Percentiles rank a stretch among this genome's conserved stretches.
Conservation (phyloP, 768 basidiomycete species). For the Russula emetica region DNA sequence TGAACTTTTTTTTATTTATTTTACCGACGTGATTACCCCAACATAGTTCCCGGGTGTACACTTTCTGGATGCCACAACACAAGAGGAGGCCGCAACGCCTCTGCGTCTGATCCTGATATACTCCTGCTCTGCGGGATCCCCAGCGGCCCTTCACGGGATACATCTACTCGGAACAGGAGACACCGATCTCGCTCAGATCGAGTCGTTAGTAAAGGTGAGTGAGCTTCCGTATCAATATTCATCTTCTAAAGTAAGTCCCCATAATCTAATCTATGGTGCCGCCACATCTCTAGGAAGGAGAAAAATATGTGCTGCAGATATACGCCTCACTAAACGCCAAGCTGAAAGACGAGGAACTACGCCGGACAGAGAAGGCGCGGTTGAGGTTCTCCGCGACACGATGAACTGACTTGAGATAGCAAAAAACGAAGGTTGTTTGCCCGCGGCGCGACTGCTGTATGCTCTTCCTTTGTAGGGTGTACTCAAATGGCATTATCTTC, state of each 20-base stretch:
- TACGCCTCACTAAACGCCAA: conserved; percentile 56
- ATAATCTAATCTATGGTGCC: neutral
- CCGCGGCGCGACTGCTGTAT: too few species aligned
- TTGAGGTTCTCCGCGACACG: conserved; percentile 43
- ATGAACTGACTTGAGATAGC: neutral
- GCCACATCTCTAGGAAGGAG: conserved; percentile 50
- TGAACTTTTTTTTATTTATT: neutral
- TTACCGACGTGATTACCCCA: neutral
- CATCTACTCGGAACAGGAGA: conserved; percentile 62
- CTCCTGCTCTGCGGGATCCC: conserved; percentile 46
- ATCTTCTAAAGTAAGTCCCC: neutral
- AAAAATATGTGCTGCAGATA: conserved; percentile 57
- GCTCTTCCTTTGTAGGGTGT: neutral
- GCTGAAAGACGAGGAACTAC: conserved; percentile 58
- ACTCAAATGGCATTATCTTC: neutral
- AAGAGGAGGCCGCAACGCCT: conserved; percentile 67
- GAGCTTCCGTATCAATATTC: conserved; percentile 13
- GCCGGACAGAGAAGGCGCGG: conserved; percentile 56
- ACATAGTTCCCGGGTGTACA: conserved; percentile 52
- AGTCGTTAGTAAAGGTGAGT: conserved; percentile 51
- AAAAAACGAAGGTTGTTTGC: neutral
- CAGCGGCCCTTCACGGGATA: conserved; percentile 54
- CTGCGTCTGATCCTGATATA: conserved; percentile 59
- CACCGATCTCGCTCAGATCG: conserved; percentile 45
- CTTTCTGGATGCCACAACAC: conserved; percentile 68